These are phyloP conservation scores for Trypethelium eluteriae DNA, from an alignment of 495 filamentous ascomycete species.

Conservation along the genomic window DNA sequence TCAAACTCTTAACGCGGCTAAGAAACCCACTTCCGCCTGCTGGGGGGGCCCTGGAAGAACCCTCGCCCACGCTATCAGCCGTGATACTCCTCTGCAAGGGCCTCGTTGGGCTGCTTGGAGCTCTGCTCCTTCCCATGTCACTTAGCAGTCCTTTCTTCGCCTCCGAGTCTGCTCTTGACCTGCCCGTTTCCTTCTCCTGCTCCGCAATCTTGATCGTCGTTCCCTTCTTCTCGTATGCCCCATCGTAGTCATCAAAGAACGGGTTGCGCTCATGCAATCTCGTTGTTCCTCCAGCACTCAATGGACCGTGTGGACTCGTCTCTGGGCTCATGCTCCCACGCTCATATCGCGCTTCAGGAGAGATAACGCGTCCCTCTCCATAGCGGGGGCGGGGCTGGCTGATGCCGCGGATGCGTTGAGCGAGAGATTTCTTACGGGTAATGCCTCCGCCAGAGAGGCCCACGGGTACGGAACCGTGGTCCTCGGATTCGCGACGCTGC, in stretches of 20 bases:
- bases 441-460: conserved; percentile 52
- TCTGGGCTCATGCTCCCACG: conserved; percentile 17
- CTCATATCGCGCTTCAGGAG: conserved; percentile 31
- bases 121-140: conserved; percentile 37
- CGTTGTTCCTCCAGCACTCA: conserved; percentile 31
- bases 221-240: conserved; percentile 63
- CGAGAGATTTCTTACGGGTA: conserved; percentile 85
- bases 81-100: conserved; percentile 62
- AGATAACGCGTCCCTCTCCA: conserved; percentile 23
- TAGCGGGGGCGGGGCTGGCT: conserved; percentile 31
- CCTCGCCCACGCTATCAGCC: conserved; percentile 51
- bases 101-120: conserved; percentile 57
- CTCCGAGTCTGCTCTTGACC: conserved; percentile 39
- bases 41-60: conserved; percentile 28
- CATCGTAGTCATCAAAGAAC: conserved; percentile 79
- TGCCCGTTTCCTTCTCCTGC: conserved; percentile 36
- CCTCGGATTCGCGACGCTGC: conserved; percentile 63
- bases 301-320: conserved; percentile 31
- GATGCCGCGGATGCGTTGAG: conserved; percentile 49
- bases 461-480: conserved; percentile 32
- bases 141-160: conserved; percentile 27
- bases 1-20: conserved; percentile 80
- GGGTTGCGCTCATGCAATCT: conserved; percentile 60
- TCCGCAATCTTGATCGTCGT: conserved; percentile 51
- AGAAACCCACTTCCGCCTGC: conserved; percentile 60